These are phyloP conservation scores for Geranium brycei DNA, from an alignment of 345 rosid genomes.

Conservation along the genomic window DNA sequence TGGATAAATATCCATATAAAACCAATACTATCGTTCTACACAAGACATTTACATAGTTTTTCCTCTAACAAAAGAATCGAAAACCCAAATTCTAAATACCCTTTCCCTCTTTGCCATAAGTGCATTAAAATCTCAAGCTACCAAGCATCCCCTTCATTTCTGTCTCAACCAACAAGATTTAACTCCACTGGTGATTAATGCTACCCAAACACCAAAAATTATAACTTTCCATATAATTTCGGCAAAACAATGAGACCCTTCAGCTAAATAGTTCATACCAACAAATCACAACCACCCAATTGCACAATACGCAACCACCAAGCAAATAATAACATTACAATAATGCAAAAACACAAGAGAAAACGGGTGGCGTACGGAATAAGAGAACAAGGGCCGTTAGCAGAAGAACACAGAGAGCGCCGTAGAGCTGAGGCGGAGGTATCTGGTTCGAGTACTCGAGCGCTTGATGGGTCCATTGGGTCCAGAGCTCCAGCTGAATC, in stretches of 20 bases:
- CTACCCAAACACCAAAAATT: not conserved
- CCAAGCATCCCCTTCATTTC: not conserved
- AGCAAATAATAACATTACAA: not conserved
- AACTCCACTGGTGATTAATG: not conserved
- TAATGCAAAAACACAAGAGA: not conserved
- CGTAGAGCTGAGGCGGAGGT: constrained; percentile 58
- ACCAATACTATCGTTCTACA: too few species aligned
- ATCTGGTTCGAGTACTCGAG: constrained; percentile 35
- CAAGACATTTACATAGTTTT: too few species aligned
- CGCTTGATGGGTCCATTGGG: constrained; percentile 35
- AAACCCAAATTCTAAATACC: too few species aligned
- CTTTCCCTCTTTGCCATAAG: too few species aligned
- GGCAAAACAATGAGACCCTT: not conserved
- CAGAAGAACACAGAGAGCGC: constrained; percentile 35
- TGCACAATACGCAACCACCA: not conserved
- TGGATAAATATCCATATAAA: too few species aligned
- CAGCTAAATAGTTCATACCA: too few species aligned
- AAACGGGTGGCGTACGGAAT: constrained; percentile 24
- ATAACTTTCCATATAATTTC: not conserved
- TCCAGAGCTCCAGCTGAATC: constrained; percentile 18
- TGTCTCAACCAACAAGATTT: not conserved
- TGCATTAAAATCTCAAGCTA: not conserved
- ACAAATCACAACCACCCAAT: not conserved
- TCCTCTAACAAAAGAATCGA: too few species aligned
- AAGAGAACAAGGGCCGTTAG: constrained; percentile 41